phyloP scores from a whole-genome alignment of 2,329 filamentous ascomycete species.

The Colletotrichum trifolii region DNA sequence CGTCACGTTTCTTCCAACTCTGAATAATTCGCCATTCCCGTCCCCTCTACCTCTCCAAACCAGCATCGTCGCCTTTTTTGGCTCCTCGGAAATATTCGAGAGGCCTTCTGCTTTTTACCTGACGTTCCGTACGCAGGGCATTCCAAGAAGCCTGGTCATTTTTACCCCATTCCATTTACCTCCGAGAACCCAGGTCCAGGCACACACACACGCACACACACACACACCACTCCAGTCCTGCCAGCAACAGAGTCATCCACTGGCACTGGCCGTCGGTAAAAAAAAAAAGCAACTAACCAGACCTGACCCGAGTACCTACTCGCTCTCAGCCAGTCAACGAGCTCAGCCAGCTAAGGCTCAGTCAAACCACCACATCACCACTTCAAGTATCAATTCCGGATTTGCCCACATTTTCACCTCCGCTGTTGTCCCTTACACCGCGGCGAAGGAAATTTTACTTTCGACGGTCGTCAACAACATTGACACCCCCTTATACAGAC shows the following conservation, averaged over 20 bases:
- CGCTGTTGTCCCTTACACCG: constrained; percentile 15
- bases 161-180: constrained; percentile 1
- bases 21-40: constrained; percentile 16
- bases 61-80: constrained; percentile 16
- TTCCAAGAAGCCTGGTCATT: not conserved
- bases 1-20: constrained; percentile 5
- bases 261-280: not conserved
- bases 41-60: constrained; percentile 18
- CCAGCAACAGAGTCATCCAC: too few relatives aligned
- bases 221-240: not conserved
- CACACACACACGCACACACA: constrained; percentile 4
- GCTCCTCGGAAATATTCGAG: constrained; percentile 3
- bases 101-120: constrained; percentile 8
- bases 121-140: not conserved
- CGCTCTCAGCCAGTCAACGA: not conserved
- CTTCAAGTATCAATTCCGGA: constrained; percentile 31
- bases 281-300: too few relatives aligned
- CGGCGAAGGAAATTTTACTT: not conserved
- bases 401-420: constrained; percentile 30
- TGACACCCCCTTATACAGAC: not conserved
- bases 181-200: constrained; percentile 6
- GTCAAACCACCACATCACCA: constrained; percentile 37
- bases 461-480: not conserved
- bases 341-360: constrained; percentile 9
- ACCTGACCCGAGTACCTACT: not conserved